Evolutionary conservation across 139 green algal species (phyloP), one percentile per base, ranked within the genome.

Genomic region (Coccomyxa sp.): DNA sequence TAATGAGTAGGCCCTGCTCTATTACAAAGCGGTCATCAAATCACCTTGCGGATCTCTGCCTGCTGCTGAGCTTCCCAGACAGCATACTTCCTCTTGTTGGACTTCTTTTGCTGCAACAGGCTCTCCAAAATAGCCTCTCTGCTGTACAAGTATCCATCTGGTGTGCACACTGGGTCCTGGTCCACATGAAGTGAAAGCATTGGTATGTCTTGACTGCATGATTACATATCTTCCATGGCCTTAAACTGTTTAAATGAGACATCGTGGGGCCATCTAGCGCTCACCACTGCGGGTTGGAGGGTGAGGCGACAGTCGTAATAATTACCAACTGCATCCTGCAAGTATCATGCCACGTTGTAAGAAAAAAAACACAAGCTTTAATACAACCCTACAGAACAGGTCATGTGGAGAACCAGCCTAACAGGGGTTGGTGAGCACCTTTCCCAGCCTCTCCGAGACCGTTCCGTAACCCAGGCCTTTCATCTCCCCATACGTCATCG

Each of bases 221-320:
- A 51, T 51, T 77, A 77, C 23, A n/a, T 51, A n/a, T n/a, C n/a
- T n/a, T n/a, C n/a, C 23, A 18, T 38, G 27, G 9, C 3, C 27
- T 77, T 15, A n/a, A n/a, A n/a, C n/a, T n/a, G n/a, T n/a, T n/a
- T n/a, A n/a, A n/a, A n/a, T 25, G 21, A 74, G 63, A 71, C 15
- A 27, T 27, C 21, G 66, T 74, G 21, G 66, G 66, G 45, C 77
- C 77, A 81, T 18, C 13, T 13, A 30, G 67, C 30, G 10, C 83
- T 79, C 60, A 97, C 93, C 88, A 93, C 87, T n/a, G 91, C 93
- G 27, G 91, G 89, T 76, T 91, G 88, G 17, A 98, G 85, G 0
- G 95, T 97, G 0, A 98, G 81, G 59, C 91, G 90, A 90, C 95
- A 98, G 82, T 98, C 95, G 71, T 96, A 93, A 82, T 90, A 98